Conservation (phyloP, 73 alveolate genomes). For the Paramecium primaurelia region DNA sequence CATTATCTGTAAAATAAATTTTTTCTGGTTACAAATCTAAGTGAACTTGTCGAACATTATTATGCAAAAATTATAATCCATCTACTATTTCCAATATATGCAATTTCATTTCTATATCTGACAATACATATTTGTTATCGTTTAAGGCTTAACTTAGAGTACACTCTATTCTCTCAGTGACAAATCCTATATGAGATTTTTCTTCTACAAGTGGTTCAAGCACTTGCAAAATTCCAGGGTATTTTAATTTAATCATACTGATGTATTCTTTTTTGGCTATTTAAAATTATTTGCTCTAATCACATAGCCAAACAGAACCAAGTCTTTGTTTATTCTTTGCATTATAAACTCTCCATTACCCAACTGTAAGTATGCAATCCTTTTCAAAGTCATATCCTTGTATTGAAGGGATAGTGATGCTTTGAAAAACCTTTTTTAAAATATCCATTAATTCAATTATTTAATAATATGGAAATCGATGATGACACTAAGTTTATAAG, state of each 20-base stretch:
- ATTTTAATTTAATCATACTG: constrained; percentile 4
- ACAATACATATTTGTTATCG: background rate
- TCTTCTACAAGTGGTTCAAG: constrained; percentile 34
- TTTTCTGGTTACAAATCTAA: constrained; percentile 21
- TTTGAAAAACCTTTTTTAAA: constrained; percentile 40
- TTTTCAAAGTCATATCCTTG: constrained; percentile 45
- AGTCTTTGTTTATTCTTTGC: constrained; percentile 9
- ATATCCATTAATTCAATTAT: constrained; percentile 8
- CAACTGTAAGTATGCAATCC: background rate
- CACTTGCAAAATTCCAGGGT: constrained; percentile 12
- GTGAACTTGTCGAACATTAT: constrained; percentile 1
- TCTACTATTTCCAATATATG: constrained; percentile 34
- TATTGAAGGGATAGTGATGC: constrained; percentile 21
- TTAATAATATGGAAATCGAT: constrained; percentile 27
- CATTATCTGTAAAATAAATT: background rate
- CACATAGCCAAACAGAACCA: constrained; percentile 47
- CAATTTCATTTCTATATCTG: constrained; percentile 13
- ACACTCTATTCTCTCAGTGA: constrained; percentile 37
- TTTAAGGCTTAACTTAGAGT: background rate
- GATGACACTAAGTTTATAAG: background rate
- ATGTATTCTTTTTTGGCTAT: constrained; percentile 26
- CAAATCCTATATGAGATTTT: constrained; percentile 31
- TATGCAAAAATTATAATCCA: constrained; percentile 43
- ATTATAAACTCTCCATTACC: constrained; percentile 21
- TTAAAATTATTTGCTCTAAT: background rate